Evolutionary conservation across 495 filamentous ascomycete species (phyloP), one percentile per base, ranked within the genome.

Genomic region (Neurospora sp.): DNA sequence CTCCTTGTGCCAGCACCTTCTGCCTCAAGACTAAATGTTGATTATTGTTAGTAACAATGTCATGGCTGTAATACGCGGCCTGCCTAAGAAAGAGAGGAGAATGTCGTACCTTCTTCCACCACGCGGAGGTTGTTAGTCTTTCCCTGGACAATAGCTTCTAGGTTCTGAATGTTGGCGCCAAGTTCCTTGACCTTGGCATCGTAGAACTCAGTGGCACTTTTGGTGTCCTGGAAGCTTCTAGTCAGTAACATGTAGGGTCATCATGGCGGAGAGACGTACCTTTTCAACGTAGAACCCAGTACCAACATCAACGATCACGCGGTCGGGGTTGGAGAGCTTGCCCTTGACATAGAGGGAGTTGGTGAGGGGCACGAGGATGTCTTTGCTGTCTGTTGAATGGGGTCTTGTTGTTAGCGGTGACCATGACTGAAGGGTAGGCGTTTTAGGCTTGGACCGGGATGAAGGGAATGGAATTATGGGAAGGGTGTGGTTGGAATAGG

Each of bases 251-350:
- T 71, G 70, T 71, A 22, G 45, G 27, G 37, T 22, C 69, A 38
- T 38, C 16, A 18, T 39, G 31, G 61, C 14, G 39, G 68, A 41
- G 20, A 44, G 31, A 41, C 78, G 45, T 73, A 92, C 91, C 88
- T 99, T 99, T 83, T 98, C 96, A 71, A 98, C 92, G 80, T 93
- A 98, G 80, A 96, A 99, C 3, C 96, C 96, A 1, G 96, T 99
- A 18, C 96, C 96, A 20, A 99, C 91, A 84, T 99, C 96, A 31
- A 99, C 94, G 61, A 99, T 86, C 12, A 98, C 94, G 73, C 90
- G 90, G 73, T 92, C 88, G 10, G 91, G 88, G 81, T 90, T 88
- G 40, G 93, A 86, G 27, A 98, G 85, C 22, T 84, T 88, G 7
- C 95, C 96, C 68, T 93, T 92, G 16, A 98, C 94, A 82, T 98